Percentiles rank a stretch among this genome's conserved stretches.
phyloP scores from a whole-genome alignment of 176 grass and related monocot species.

The Poa annua region DNA sequence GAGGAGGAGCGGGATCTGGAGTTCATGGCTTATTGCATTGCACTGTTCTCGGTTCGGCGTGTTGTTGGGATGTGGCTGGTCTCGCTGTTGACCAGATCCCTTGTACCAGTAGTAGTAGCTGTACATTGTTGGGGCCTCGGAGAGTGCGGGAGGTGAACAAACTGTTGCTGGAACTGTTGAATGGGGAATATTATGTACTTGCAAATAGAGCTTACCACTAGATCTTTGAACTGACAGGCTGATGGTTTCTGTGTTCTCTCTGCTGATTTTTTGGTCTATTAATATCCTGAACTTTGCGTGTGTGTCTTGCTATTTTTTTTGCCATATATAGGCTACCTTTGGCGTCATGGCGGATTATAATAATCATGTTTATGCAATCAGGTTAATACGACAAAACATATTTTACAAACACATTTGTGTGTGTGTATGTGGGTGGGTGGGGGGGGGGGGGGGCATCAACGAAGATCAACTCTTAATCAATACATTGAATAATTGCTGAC shows the following conservation, averaged over 20 bases:
- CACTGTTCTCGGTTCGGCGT: conserved; percentile 40
- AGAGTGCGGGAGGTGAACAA: not conserved
- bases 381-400: no score
- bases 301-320: not conserved
- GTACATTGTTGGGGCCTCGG: conserved; percentile 44
- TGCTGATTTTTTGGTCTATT: not conserved
- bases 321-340: not conserved
- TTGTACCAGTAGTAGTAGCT: conserved; percentile 45
- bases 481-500: no score
- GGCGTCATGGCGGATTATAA: not conserved
- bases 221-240: not conserved
- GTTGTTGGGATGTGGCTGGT: conserved; percentile 24
- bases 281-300: not conserved
- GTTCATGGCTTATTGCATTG: not conserved
- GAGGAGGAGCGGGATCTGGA: not conserved
- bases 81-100: not conserved
- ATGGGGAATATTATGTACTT: not conserved
- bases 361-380: not conserved
- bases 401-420: no score
- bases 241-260: not conserved
- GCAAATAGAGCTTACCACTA: conserved; percentile 12
- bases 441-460: no score
- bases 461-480: no score
- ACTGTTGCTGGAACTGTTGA: conserved; percentile 18
- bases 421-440: no score